A percentile compares a stretch with the other conserved stretches of the same genome.
Conservation (phyloP, 2,329 filamentous ascomycete species). For the Nigrospora osmanthi region DNA sequence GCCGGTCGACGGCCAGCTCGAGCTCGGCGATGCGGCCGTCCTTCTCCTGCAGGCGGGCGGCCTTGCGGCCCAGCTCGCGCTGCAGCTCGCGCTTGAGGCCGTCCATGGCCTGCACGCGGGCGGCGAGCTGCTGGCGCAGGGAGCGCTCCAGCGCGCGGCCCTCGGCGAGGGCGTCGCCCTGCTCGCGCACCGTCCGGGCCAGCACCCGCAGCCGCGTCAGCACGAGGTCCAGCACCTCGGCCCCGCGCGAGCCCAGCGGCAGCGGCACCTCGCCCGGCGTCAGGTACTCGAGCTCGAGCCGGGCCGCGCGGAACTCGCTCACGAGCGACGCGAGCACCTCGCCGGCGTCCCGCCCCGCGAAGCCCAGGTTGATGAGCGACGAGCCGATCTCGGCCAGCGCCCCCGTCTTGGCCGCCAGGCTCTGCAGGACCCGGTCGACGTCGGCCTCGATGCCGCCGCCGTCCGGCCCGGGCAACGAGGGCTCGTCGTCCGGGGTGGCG, state of each 20-base stretch:
- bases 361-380: constrained; percentile 42
- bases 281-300: constrained; percentile 55
- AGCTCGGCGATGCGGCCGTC: constrained; percentile 35
- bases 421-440: constrained; percentile 33
- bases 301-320: constrained; percentile 44
- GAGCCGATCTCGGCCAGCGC: constrained; percentile 35
- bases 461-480: too few species aligned
- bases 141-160: constrained; percentile 49
- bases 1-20: constrained; percentile 38
- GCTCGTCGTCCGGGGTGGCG: constrained; percentile 1
- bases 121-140: constrained; percentile 47
- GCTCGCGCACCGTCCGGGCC: constrained; percentile 34
- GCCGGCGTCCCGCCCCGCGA: constrained; percentile 35
- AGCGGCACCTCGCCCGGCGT: constrained; percentile 50
- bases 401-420: constrained; percentile 39
- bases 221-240: constrained; percentile 47
- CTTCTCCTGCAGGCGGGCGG: constrained; percentile 25
- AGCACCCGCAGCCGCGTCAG: constrained; percentile 42
- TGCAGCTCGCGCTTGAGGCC: constrained; percentile 33
- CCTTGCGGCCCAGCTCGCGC: constrained; percentile 26
- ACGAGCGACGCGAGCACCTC: constrained; percentile 41
- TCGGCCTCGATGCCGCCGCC: constrained; percentile 30
- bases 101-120: constrained; percentile 44
- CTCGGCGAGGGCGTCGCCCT: constrained; percentile 49
- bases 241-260: constrained; percentile 43